Percentiles rank a stretch among this genome's conserved stretches.
Evolutionary conservation across 2,329 filamentous ascomycete species (phyloP).

Genomic region (Penicillium carneum): DNA sequence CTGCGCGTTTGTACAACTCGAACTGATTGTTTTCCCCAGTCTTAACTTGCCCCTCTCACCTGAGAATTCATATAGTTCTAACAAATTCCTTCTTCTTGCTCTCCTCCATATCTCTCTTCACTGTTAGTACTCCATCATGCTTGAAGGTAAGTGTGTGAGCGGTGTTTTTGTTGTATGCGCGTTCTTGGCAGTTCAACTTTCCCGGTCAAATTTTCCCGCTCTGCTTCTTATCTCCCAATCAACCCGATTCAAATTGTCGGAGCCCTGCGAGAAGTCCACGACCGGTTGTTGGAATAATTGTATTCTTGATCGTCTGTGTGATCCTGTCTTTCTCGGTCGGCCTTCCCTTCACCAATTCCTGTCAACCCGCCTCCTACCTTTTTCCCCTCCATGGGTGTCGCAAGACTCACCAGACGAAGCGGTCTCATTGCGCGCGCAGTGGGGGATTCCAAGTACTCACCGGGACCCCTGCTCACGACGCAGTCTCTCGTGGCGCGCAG

Average conservation of each 20-base stretch:
- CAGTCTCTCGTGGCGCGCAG: constrained; percentile 9
- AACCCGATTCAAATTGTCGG: neutral
- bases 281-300: neutral
- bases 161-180: constrained; percentile 8
- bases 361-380: neutral
- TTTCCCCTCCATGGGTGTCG: constrained; percentile 31
- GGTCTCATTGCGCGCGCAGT: constrained; percentile 26
- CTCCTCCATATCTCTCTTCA: neutral
- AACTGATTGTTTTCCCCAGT: constrained; percentile 16
- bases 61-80: constrained; percentile 3
- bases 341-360: neutral
- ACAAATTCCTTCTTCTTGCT: neutral
- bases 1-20: constrained; percentile 1
- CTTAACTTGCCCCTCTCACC: neutral
- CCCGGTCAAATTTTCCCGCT: constrained; percentile 24
- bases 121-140: constrained; percentile 5
- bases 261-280: constrained; percentile 2
- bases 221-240: constrained; percentile 11
- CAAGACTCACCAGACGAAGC: constrained; percentile 34
- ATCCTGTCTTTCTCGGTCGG: constrained; percentile 1
- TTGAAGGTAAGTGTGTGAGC: constrained; percentile 33
- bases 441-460: constrained; percentile 15
- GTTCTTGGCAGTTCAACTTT: constrained; percentile 26
- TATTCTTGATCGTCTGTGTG: neutral
- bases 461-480: constrained; percentile 15